Base-by-base conservation (phyloP, 768 basidiomycete species). In the Leccinum subgranulosum region DNA sequence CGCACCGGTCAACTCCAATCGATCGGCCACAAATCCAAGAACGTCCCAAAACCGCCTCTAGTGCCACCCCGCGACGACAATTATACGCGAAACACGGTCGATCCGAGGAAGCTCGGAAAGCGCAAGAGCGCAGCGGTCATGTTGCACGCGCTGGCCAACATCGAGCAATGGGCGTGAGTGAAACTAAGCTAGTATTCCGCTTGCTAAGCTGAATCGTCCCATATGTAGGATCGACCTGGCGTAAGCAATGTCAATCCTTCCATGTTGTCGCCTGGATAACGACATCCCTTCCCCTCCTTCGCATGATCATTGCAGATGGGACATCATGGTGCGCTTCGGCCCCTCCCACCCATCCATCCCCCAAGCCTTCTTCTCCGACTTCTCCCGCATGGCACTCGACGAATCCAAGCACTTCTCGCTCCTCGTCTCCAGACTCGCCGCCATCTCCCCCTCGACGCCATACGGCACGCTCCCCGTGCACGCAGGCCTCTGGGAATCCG, bases 21-120 rank as follows among this genome's bases (percentile, higher is more conserved):
- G 0, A 85, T 92, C n/a, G 87, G 88, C 0, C 81, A n/a, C n/a
- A n/a, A n/a, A n/a, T n/a, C n/a, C n/a, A n/a, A 88, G 75, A 5
- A 76, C 67, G 12, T 77, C 80, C 4, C 84, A 82, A 3, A 64
- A 7, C 85, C 85, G 2, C 87, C 88, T 1, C 81, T 80, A 7
- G 23, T 48, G 3, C 46, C 46, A 7, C 46, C 84, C 1, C 77
- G 89, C 15, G 84, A 87, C 43, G 81, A 79, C 0, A 68, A 73
- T 0, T 81, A 79, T 57, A 55, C 74, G 27, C 73, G 71, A 47
- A 83, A 84, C 58, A 81, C 79, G 0, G 82, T 88, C 3, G 80
- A 84, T 59, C 84, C 85, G 0, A 78, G 74, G 0, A 84, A 87
- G 62, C 77, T 85, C 15, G 80, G 77, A 49, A 84, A 76, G 57